Percentiles rank a stretch among this genome's conserved stretches.
Evolutionary conservation across 805 yeast species (phyloP).

Genomic region (Limtongia smithiae): DNA sequence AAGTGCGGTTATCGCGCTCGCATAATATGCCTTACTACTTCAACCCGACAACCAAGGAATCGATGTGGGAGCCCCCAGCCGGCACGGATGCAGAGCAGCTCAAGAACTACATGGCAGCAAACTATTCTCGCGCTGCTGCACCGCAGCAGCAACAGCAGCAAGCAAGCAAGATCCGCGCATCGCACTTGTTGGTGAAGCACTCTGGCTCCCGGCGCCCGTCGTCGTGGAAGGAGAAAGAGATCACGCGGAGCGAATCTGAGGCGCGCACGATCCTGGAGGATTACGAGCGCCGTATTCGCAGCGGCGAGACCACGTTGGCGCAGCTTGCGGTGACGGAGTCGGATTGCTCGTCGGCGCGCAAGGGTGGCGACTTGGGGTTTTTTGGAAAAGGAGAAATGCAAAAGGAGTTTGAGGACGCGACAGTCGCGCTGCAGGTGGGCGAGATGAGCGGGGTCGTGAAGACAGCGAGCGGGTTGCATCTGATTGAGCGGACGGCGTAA

Average conservation of each 20-base stretch:
- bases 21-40: slow-evolving; percentile 81
- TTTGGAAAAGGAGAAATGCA: slow-evolving; percentile 94
- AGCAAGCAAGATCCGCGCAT: slow-evolving; percentile 70
- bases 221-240: slow-evolving; percentile 78
- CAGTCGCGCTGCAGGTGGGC: slow-evolving; percentile 76
- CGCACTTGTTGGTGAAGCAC: slow-evolving; percentile 83
- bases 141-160: slow-evolving; percentile 35
- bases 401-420: slow-evolving; percentile 85
- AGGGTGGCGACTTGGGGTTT: slow-evolving; percentile 88
- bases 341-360: slow-evolving; percentile 81
- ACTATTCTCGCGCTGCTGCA: slow-evolving; percentile 31
- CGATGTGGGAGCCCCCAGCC: slow-evolving; percentile 88
- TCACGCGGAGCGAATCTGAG: slow-evolving; percentile 78
- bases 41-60: slow-evolving; percentile 64
- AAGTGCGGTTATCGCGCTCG: slow-evolving; percentile 69
- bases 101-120: slow-evolving; percentile 50
- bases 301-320: slow-evolving; percentile 62
- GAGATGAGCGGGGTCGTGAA: slow-evolving; percentile 81
- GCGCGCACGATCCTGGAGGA: slow-evolving; percentile 59
- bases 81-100: slow-evolving; percentile 68
- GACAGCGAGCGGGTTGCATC: slow-evolving; percentile 85
- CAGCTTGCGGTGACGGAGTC: slow-evolving; percentile 78
- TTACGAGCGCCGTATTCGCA: slow-evolving; percentile 54
- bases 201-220: slow-evolving; percentile 81
- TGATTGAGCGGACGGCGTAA: slow-evolving; percentile 79